Percentiles rank a stretch among this genome's conserved stretches.
Conservation (phyloP, 441 rosid genomes). For the Viola pubescens region DNA sequence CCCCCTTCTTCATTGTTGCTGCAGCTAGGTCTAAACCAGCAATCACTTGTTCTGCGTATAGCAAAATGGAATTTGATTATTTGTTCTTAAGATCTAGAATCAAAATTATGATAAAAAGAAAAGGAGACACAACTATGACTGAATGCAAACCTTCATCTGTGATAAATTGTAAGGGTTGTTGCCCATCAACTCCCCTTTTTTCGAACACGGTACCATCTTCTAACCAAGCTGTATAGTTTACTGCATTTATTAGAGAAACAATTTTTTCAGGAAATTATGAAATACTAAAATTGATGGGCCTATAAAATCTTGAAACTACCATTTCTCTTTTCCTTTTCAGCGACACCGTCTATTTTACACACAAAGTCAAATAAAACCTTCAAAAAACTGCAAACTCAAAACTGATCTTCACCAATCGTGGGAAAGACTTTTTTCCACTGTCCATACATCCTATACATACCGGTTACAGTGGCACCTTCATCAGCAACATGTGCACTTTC, state of each 20-base stretch:
- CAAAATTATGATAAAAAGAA: not conserved
- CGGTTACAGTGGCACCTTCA: constrained; percentile 49
- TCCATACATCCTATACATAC: constrained; percentile 27
- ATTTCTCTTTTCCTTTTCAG: not conserved
- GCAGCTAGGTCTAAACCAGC: constrained; percentile 52
- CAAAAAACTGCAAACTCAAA: not conserved
- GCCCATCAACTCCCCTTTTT: constrained; percentile 47
- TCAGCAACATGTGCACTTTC: constrained; percentile 34
- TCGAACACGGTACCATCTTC: constrained; percentile 54
- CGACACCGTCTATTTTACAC: not conserved
- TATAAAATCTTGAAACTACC: not conserved
- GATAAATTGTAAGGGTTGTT: constrained; percentile 38
- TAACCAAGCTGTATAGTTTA: constrained; percentile 41
- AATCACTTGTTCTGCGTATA: constrained; percentile 43
- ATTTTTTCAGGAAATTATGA: not conserved
- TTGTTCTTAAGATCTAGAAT: not conserved
- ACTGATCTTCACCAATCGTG: not conserved
- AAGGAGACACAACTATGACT: not conserved
- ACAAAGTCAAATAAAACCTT: not conserved
- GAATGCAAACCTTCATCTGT: constrained; percentile 46
- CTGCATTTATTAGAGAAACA: constrained; percentile 27
- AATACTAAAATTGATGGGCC: not conserved
- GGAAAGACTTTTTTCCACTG: not conserved
- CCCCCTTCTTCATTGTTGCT: constrained; percentile 59
- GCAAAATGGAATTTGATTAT: constrained; percentile 13